phyloP scores from a whole-genome alignment of 345 rosid genomes.

The Gossypium mustelinum region DNA sequence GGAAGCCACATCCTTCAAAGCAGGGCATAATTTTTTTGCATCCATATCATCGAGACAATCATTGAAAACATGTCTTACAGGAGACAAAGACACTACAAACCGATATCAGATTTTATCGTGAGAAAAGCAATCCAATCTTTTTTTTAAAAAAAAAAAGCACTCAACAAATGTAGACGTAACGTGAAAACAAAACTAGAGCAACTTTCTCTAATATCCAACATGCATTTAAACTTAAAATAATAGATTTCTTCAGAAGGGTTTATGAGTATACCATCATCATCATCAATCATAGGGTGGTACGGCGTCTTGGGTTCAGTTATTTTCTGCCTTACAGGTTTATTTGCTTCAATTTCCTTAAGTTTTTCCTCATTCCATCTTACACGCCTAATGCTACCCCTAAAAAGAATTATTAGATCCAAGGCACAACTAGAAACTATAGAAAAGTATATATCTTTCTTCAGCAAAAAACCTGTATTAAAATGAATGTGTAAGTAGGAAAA shows the following conservation, averaged over 20 bases:
- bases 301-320: conserved; percentile 99
- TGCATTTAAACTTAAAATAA: neutral
- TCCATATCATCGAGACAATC: conserved; percentile 55
- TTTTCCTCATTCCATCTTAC: conserved; percentile 89
- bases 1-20: conserved; percentile 64
- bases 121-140: neutral
- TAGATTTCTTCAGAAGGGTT: neutral
- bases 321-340: conserved; percentile 94
- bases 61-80: conserved; percentile 47
- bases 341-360: conserved; percentile 86
- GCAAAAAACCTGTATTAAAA: neutral
- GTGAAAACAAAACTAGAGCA: neutral
- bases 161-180: neutral
- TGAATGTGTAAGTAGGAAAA: neutral
- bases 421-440: neutral
- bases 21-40: conserved; percentile 62
- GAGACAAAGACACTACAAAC: conserved; percentile 57
- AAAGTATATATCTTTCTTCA: neutral
- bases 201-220: neutral
- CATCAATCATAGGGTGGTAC: conserved; percentile 86
- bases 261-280: conserved; percentile 56
- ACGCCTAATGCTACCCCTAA: conserved; percentile 44
- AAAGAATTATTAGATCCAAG: conserved; percentile 14
- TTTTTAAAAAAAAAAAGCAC: neutral
- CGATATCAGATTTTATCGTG: conserved; percentile 15